Percentiles rank a stretch among this genome's conserved stretches.
Conservation (phyloP, 1,284 basidiomycete genomes). For the Austroboletus novae-zelandiae region DNA sequence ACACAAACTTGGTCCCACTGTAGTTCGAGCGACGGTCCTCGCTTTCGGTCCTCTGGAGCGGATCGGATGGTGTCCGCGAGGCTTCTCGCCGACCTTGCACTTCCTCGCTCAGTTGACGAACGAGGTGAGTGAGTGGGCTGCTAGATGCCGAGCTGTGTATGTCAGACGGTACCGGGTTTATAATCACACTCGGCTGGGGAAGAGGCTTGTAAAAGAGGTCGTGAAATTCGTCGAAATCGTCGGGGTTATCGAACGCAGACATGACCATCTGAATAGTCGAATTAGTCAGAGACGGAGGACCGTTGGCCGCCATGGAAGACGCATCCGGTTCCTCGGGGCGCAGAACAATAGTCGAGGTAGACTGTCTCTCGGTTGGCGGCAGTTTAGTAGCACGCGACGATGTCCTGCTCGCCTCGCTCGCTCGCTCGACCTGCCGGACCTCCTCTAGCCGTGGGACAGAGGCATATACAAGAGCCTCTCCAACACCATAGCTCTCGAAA, state of each 20-base stretch:
- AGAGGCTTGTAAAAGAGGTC: slow-evolving; percentile 65
- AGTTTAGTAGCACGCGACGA: not conserved
- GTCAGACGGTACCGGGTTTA: slow-evolving; percentile 16
- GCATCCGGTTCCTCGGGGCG: slow-evolving; percentile 7
- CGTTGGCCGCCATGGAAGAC: slow-evolving; percentile 20
- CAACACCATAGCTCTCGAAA: slow-evolving; percentile 38
- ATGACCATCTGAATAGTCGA: slow-evolving; percentile 39
- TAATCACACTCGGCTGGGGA: not conserved
- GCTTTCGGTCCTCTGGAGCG: slow-evolving; percentile 5
- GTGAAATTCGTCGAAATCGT: slow-evolving; percentile 66
- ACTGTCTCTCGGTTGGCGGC: not conserved
- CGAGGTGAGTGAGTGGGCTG: slow-evolving; percentile 60
- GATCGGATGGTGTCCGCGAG: slow-evolving; percentile 18
- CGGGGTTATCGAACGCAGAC: slow-evolving; percentile 48
- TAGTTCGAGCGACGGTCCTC: slow-evolving; percentile 6
- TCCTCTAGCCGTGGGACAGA: slow-evolving; percentile 15
- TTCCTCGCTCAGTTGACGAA: slow-evolving; percentile 61
- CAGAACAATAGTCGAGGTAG: not conserved
- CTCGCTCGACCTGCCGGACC: not conserved
- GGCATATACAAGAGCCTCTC: slow-evolving; percentile 47
- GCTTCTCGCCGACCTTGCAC: slow-evolving; percentile 39
- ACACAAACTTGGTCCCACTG: slow-evolving; percentile 13
- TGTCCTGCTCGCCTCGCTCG: not conserved
- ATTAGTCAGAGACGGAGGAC: slow-evolving; percentile 41
- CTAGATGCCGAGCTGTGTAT: slow-evolving; percentile 25